Base-by-base conservation (phyloP, 1,284 basidiomycete genomes). In the Xerocomus nothofagi region DNA sequence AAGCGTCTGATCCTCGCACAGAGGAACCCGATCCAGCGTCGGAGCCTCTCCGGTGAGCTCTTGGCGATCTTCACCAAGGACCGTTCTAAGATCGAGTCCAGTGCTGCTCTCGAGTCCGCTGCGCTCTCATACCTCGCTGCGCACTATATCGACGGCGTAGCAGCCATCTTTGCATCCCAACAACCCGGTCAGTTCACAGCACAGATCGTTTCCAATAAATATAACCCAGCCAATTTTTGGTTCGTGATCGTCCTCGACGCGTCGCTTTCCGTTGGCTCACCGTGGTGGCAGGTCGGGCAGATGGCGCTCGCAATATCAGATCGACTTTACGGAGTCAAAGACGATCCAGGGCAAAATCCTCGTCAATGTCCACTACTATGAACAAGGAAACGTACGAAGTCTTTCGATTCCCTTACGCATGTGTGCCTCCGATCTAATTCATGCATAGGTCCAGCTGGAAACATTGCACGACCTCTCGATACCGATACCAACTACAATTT, bases 361-460 rank as follows among this genome's bases (percentile, higher is more conserved):
- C 18, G 80, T 93, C 39, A 90, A 93, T 62, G 87, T 96, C 21
- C 94, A 98, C 68, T 98, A 98, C 66, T 98, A 93, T 64, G 94
- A 98, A 69, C 93, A 96, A 70, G 94, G 93, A 61, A 95, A 95
- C 65, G 94, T 93, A 55, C 51, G 55, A 78, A 66, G 10, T n/a
- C 27, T 21, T 31, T 46, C 18, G 18, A 39, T 60, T 10, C 34
- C 12, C 26, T 29, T 27, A 3, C 14, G 11, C 37, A 27, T 38
- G 4, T n/a, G 11, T 17, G 45, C 29, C 10, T 14, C 9, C 44
- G n/a, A 37, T 32, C 49, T 54, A 6, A 56, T 34, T 10, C 42
- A 36, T n/a, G 23, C 31, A 30, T 51, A 96, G 89, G 92, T 96
- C 27, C 94, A 97, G 80, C 78, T 98, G 29, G 77, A 84, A 21